A percentile compares a stretch with the other conserved stretches of the same genome.
These are phyloP conservation scores for Microdochium trichocladiopsis DNA, from an alignment of 2,329 filamentous ascomycete species.

Conservation along the genomic window DNA sequence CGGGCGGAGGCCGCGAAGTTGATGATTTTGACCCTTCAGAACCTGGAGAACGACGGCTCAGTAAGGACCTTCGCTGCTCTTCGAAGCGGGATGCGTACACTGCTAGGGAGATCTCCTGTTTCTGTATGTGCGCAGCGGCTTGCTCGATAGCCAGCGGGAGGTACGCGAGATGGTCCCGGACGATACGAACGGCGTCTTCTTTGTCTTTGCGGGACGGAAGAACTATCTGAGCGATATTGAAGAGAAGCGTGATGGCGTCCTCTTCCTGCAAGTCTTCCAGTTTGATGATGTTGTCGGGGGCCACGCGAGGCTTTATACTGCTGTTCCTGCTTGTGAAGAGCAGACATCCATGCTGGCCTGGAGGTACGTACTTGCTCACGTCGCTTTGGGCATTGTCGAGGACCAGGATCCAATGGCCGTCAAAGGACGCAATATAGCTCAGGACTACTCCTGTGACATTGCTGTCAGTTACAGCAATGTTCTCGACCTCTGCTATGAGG, in stretches of 20 bases:
- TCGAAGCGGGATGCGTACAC: slow-evolving; percentile 9
- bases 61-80: slow-evolving; percentile 5
- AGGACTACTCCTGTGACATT: slow-evolving; percentile 6
- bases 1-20: background rate
- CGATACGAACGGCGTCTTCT: slow-evolving; percentile 3
- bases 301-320: slow-evolving; percentile 2
- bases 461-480: slow-evolving; percentile 6
- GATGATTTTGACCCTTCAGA: background rate
- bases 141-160: slow-evolving; percentile 21
- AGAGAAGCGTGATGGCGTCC: slow-evolving; percentile 10
- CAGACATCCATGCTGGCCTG: slow-evolving; percentile 13
- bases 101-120: slow-evolving; percentile 3
- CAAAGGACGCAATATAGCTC: slow-evolving; percentile 8
- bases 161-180: slow-evolving; percentile 12
- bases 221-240: slow-evolving; percentile 5
- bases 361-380: slow-evolving; percentile 9
- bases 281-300: slow-evolving; percentile 1
- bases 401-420: slow-evolving; percentile 19
- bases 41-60: slow-evolving; percentile 2
- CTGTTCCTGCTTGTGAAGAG: slow-evolving; percentile 17
- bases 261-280: slow-evolving; percentile 6
- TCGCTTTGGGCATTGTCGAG: slow-evolving; percentile 17
- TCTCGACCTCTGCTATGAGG: background rate
- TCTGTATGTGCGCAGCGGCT: slow-evolving; percentile 11
- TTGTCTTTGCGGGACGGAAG: background rate